Conservation (phyloP, 371 early-diverging fungal species). For the Encephalitozoon romaleae region DNA sequence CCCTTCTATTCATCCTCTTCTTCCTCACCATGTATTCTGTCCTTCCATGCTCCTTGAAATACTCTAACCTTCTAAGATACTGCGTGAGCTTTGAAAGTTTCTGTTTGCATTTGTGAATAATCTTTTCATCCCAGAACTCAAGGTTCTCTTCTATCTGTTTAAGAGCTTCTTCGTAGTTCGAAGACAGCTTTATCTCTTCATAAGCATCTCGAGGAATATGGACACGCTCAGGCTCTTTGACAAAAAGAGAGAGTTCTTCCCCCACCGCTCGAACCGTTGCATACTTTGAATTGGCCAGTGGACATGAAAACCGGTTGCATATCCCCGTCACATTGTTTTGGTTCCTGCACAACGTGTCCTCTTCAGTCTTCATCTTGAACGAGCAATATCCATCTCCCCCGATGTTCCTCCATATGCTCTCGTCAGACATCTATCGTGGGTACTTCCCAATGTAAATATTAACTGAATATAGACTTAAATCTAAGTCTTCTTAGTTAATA, state of each 20-base stretch:
- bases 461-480: background rate
- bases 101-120: constrained; percentile 91
- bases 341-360: constrained; percentile 80
- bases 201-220: constrained; percentile 85
- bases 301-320: constrained; percentile 88
- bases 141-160: constrained; percentile 82
- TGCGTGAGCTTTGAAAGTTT: constrained; percentile 88
- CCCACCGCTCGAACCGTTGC: constrained; percentile 86
- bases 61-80: constrained; percentile 81
- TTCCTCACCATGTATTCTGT: constrained; percentile 65
- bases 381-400: constrained; percentile 50
- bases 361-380: constrained; percentile 66
- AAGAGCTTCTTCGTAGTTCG: constrained; percentile 79
- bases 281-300: constrained; percentile 89
- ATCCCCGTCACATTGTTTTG: constrained; percentile 93
- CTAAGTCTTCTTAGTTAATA: background rate
- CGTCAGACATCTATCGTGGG: constrained; percentile 48
- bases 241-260: constrained; percentile 63
- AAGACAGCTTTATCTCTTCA: constrained; percentile 80
- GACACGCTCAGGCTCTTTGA: constrained; percentile 91
- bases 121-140: constrained; percentile 77
- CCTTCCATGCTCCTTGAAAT: constrained; percentile 72
- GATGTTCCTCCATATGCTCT: constrained; percentile 57
- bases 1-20: constrained; percentile 82
- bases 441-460: background rate